phyloP scores from a whole-genome alignment of 495 filamentous ascomycete species.

The Lepraria neglecta region DNA sequence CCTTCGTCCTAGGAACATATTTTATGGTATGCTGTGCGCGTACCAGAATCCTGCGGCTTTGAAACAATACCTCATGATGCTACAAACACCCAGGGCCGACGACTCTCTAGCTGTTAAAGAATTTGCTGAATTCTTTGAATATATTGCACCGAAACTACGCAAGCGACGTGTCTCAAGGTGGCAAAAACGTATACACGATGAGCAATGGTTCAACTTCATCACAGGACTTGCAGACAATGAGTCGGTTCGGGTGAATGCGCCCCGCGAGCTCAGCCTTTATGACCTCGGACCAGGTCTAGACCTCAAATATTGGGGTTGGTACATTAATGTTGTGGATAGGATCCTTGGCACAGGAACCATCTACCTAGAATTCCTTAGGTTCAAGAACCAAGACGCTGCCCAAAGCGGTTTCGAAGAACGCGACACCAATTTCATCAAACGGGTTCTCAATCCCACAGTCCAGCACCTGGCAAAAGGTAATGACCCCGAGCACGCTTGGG shows the following conservation, averaged over 20 bases:
- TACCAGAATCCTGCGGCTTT: background rate
- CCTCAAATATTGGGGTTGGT: background rate
- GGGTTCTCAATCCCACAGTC: background rate
- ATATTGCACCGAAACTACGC: background rate
- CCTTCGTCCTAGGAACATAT: background rate
- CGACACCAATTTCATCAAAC: background rate
- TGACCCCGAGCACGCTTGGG: background rate
- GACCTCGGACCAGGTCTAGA: background rate
- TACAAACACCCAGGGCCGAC: background rate
- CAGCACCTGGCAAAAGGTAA: background rate
- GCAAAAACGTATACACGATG: no score
- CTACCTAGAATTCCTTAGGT: background rate
- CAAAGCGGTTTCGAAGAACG: background rate
- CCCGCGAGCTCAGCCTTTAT: background rate
- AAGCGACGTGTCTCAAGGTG: no score
- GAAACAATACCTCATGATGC: slow-evolving; percentile 3
- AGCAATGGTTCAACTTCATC: background rate
- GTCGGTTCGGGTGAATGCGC: background rate
- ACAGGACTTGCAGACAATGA: background rate
- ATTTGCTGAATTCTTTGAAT: background rate
- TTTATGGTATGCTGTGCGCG: background rate
- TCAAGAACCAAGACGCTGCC: background rate
- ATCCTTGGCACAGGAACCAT: background rate
- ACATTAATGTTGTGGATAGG: background rate
- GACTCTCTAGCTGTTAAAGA: background rate